Conservation (phyloP, 441 rosid species). For the Syzygium malaccense region DNA sequence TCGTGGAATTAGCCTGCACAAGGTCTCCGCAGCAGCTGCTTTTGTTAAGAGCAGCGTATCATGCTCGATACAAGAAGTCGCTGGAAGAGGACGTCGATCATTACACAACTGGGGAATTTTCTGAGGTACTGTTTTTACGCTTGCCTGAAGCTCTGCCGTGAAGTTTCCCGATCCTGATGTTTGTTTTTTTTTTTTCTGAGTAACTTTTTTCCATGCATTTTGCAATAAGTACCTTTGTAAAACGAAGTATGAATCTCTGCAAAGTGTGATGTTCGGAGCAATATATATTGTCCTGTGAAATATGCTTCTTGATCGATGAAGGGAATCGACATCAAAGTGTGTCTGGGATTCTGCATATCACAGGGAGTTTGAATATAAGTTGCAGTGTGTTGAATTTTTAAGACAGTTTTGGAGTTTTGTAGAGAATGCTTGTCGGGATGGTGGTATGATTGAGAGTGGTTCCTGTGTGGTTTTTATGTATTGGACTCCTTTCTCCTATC, state of each 20-base stretch:
- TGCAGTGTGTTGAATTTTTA: background rate
- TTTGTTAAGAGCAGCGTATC: slow-evolving; percentile 63
- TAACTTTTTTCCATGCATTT: too few relatives aligned
- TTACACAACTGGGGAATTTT: slow-evolving; percentile 63
- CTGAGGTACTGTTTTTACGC: slow-evolving; percentile 40
- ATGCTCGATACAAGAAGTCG: slow-evolving; percentile 71
- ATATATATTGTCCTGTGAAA: too few relatives aligned
- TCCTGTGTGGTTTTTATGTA: background rate
- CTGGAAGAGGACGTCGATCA: slow-evolving; percentile 83
- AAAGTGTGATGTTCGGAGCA: too few relatives aligned
- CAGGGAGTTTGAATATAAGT: background rate
- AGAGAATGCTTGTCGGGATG: background rate
- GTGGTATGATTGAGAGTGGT: background rate
- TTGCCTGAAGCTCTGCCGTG: background rate
- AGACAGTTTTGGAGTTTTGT: background rate
- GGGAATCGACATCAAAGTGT: too few relatives aligned
- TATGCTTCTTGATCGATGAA: too few relatives aligned
- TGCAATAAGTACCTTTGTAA: too few relatives aligned
- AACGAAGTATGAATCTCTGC: too few relatives aligned
- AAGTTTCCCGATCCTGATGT: too few relatives aligned
- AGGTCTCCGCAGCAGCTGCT: slow-evolving; percentile 58
- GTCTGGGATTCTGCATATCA: background rate
- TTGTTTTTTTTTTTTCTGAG: too few relatives aligned
- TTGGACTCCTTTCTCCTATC: background rate
- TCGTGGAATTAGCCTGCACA: slow-evolving; percentile 84